These are phyloP conservation scores for Argentina anserina DNA, from an alignment of 306 rosid genomes.

Conservation along the genomic window DNA sequence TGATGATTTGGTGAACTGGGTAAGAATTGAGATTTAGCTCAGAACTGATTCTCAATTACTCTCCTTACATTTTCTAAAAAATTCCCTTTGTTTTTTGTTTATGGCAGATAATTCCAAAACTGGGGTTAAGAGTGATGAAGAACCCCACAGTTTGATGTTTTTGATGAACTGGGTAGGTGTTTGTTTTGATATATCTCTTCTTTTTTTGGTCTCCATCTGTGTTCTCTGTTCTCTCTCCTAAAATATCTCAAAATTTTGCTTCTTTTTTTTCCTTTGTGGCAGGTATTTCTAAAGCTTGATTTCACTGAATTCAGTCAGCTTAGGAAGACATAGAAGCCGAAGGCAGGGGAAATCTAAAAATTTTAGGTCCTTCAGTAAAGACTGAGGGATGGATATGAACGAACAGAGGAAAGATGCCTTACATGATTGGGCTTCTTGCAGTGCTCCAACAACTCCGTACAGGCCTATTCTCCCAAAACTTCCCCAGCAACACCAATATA, in stretches of 20 bases:
- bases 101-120: neutral
- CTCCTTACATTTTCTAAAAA: neutral
- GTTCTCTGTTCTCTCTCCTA: neutral
- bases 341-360: neutral
- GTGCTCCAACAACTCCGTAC: slow-evolving; percentile 11
- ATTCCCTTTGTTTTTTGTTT: neutral
- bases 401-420: slow-evolving; percentile 2
- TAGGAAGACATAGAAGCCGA: neutral
- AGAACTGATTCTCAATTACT: neutral
- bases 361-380: neutral
- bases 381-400: slow-evolving; percentile 13
- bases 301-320: slow-evolving; percentile 1
- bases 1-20: neutral
- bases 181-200: neutral
- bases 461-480: slow-evolving; percentile 1
- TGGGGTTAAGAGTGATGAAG: neutral
- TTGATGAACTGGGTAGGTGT: neutral
- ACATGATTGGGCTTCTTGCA: neutral
- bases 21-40: neutral
- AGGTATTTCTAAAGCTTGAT: neutral
- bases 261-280: neutral
- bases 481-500: neutral
- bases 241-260: neutral
- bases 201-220: neutral
- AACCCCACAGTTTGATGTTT: neutral